Evolutionary conservation across 768 basidiomycete species (phyloP), one percentile per base, ranked within the genome.

Genomic region (Lactarius trivialis): DNA sequence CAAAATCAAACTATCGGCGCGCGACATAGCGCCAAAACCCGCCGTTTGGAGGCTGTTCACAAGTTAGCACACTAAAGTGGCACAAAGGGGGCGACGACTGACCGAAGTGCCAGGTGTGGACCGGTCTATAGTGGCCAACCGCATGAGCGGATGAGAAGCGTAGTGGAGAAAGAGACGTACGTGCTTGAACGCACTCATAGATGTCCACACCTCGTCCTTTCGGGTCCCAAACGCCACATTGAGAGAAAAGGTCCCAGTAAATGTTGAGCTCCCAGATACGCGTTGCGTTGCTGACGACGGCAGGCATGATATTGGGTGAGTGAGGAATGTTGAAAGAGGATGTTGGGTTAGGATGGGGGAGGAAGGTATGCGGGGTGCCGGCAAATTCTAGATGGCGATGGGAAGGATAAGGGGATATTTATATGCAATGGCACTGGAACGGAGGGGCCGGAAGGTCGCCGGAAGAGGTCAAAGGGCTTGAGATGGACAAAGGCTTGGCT

Each of bases 201-300:
- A 89, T 80, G 60, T 88, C 85, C 45, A 89, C 88, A 30, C 85
- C 82, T 43, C 82, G 81, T 56, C 82, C 78, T 72, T 79, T 81
- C 26, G 81, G 73, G 73, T 89, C 84, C 87, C 86, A 89, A 15
- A 85, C 78, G 58, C 83, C 83, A 71, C 88, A 89, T 69, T 89
- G 88, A 63, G 82, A 82, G 71, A 81, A 79, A 49, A 84, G 65
- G 26, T 78, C 68, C 87, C 87, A 89, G 71, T 84, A 76, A 45
- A 85, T 76, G 70, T 85, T 84, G 69, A 78, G 68, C 71, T 88
- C 86, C 86, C 86, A 89, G 41, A 87, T 83, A 59, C 83, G 76
- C 1, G 86, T 89, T 26, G 85, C 83, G 68, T 85, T 84, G 69
- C 78, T 80, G 59, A 87, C 84, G 66, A 84, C 80, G 41, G 77